These are phyloP conservation scores for Ceratobasidium sp. DNA, from an alignment of 1,284 basidiomycete genomes.

Conservation along the genomic window DNA sequence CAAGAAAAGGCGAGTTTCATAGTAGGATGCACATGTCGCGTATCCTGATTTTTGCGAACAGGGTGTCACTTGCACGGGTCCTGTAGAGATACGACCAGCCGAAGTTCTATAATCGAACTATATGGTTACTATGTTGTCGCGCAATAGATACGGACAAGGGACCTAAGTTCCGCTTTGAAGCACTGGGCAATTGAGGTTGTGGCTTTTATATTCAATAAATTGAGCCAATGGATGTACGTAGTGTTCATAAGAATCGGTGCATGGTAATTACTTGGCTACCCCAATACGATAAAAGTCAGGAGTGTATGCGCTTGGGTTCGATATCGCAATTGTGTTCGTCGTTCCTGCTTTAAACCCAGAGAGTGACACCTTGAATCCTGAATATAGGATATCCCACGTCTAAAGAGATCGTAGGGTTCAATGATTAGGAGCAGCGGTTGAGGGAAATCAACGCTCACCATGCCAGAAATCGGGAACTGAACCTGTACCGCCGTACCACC, in stretches of 20 bases:
- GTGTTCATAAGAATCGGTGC: too few relatives aligned
- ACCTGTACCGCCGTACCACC: slow-evolving; percentile 58
- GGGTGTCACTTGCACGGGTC: too few relatives aligned
- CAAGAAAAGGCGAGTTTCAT: neutral
- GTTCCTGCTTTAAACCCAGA: slow-evolving; percentile 59
- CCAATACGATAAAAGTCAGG: slow-evolving; percentile 60
- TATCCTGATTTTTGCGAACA: too few relatives aligned
- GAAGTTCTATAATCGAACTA: too few relatives aligned
- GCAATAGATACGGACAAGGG: too few relatives aligned
- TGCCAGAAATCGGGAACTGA: slow-evolving; percentile 62
- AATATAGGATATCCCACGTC: slow-evolving; percentile 61
- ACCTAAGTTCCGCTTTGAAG: too few relatives aligned
- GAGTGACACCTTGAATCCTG: slow-evolving; percentile 57
- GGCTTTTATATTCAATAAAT: too few relatives aligned
- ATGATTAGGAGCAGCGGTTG: slow-evolving; percentile 34
- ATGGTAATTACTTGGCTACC: slow-evolving; percentile 47
- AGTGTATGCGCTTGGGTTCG: slow-evolving; percentile 55
- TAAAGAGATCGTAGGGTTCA: slow-evolving; percentile 12
- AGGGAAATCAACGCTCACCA: slow-evolving; percentile 52
- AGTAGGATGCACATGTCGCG: too few relatives aligned
- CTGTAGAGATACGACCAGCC: too few relatives aligned
- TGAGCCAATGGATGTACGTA: too few relatives aligned
- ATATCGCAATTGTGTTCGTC: slow-evolving; percentile 58
- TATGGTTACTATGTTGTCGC: too few relatives aligned
- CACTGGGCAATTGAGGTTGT: too few relatives aligned